Conservation (phyloP, 306 rosid species). For the Glycine soja region DNA sequence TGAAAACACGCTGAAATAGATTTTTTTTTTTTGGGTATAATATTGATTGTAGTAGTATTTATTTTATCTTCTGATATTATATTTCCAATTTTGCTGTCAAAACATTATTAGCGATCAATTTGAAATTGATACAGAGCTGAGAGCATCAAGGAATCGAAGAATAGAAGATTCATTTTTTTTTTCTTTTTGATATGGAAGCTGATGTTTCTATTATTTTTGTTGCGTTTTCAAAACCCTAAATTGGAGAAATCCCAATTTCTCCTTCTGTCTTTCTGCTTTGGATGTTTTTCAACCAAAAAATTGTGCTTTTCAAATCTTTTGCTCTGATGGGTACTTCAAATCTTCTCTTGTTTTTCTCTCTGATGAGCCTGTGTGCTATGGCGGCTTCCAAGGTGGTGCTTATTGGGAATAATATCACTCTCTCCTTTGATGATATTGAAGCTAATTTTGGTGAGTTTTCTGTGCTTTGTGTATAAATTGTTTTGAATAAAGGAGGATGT, state of each 20-base stretch:
- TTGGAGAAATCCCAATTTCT: conserved; percentile 23
- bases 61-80: conserved; percentile 1
- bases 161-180: conserved; percentile 42
- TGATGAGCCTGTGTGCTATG: conserved; percentile 55
- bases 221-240: conserved; percentile 57
- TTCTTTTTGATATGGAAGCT: conserved; percentile 74
- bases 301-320: conserved; percentile 43
- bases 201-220: conserved; percentile 67
- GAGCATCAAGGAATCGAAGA: conserved; percentile 39
- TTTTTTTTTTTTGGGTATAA: no score
- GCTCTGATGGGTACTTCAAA: conserved; percentile 54
- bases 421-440: conserved; percentile 89
- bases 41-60: not conserved
- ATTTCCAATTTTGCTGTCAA: conserved; percentile 36
- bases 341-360: conserved; percentile 54
- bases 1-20: not conserved
- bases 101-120: conserved; percentile 35
- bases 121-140: conserved; percentile 30
- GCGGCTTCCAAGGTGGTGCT: conserved; percentile 77
- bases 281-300: conserved; percentile 29
- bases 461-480: conserved; percentile 24
- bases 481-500: conserved; percentile 31
- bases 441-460: conserved; percentile 88
- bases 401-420: conserved; percentile 80
- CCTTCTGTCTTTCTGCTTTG: conserved; percentile 26